Base-by-base conservation (phyloP, 2,329 filamentous ascomycete species). In the Cercospora sp. region DNA sequence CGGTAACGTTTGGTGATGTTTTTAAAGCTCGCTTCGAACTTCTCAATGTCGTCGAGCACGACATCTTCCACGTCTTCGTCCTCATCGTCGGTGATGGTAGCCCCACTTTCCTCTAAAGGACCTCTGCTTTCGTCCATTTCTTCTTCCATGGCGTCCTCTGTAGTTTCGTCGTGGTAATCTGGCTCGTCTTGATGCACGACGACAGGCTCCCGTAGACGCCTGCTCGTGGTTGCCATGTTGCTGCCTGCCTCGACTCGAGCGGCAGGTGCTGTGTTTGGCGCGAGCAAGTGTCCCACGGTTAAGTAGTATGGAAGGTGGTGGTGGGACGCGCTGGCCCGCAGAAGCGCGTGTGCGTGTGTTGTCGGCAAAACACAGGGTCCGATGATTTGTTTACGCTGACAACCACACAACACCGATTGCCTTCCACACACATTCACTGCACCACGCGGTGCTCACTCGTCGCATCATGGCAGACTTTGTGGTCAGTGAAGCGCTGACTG, bases 401-500 rank as follows among this genome's bases (percentile, higher is more conserved):
- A n/a, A 65, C 55, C 31, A 59, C 63, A 60, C 63, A 60, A 30
- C 28, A 30, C 18, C 23, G 18, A 61, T 20, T 20, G 36, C 13
- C 59, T 42, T 61, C 4, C 36, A 10, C 53, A 5, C n/a, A 64
- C 63, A 45, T 51, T 51, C 55, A 20, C 30, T 28, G 61, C 61
- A 33, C 51, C 30, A 31, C 45, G 18, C 30, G 31, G 68, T 64
- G 64, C 63, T n/a, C 36, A 66, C 57, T 28, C 39, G 60, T 72
- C 73, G 73, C 77, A 90, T 85, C 77, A 91, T 91, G 83, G 85
- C 86, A 74, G 87, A 90, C 77, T 99, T 99, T 83, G 92, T 98
- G 80, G 92, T 99, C 81, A 97, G 97, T 80, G 91, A 97, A 83
- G 93, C 93, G 72, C 90, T 98, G 80, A 97, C 97, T 85, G 88